These are phyloP conservation scores for Pichia sp. DNA, from an alignment of 1,139 yeast species.

Conservation along the genomic window DNA sequence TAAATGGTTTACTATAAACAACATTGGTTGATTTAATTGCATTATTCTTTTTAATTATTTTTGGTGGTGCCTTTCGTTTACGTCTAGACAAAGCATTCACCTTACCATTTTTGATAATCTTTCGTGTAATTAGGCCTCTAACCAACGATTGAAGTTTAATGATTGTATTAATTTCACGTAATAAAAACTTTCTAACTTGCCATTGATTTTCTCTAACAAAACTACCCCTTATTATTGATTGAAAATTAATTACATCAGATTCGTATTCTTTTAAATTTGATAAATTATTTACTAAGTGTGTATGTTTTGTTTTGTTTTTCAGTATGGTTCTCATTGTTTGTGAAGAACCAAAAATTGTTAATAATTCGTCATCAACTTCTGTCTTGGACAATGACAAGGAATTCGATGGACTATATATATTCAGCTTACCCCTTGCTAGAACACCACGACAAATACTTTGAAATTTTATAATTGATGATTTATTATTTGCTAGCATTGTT, in stretches of 20 bases:
- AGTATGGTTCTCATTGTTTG: slow-evolving; percentile 16
- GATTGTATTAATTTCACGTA: slow-evolving; percentile 17
- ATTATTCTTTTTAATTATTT: neutral
- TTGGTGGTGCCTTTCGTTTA: neutral
- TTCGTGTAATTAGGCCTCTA: slow-evolving; percentile 26
- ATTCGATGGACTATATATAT: slow-evolving; percentile 6
- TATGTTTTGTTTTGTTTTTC: slow-evolving; percentile 20
- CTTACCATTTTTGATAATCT: neutral
- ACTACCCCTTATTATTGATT: slow-evolving; percentile 31
- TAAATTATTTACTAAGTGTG: slow-evolving; percentile 16
- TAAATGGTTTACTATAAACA: neutral
- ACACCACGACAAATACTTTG: slow-evolving; percentile 32
- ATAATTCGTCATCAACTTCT: neutral
- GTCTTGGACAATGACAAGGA: slow-evolving; percentile 12
- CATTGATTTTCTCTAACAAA: slow-evolving; percentile 19
- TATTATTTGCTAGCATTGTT: slow-evolving; percentile 51
- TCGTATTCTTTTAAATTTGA: slow-evolving; percentile 20
- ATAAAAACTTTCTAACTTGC: slow-evolving; percentile 15
- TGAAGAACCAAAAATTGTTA: slow-evolving; percentile 15
- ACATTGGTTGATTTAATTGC: neutral
- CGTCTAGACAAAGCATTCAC: neutral
- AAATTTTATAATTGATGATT: slow-evolving; percentile 39
- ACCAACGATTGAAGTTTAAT: slow-evolving; percentile 29
- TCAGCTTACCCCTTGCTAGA: slow-evolving; percentile 18
- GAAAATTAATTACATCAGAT: slow-evolving; percentile 27